Evolutionary conservation across 495 filamentous ascomycete genomes (phyloP).

Genomic region (Daldinia concentrica): DNA sequence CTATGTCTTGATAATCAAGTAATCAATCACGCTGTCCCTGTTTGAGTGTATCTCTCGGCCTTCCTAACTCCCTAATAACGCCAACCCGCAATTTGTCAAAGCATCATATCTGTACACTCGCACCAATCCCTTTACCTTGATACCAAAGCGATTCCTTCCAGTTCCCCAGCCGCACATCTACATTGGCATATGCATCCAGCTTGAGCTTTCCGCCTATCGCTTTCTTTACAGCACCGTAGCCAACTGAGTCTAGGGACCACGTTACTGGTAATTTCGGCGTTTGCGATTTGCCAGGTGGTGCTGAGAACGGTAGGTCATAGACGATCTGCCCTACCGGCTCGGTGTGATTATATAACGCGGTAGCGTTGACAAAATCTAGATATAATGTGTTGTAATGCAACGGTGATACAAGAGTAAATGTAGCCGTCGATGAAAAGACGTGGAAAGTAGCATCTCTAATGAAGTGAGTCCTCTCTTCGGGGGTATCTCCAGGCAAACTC

Average conservation of each 20-base stretch:
- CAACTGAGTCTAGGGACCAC: constrained; percentile 78
- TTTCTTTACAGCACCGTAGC: constrained; percentile 79
- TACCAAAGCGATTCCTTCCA: constrained; percentile 78
- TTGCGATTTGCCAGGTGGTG: constrained; percentile 74
- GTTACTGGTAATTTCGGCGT: constrained; percentile 83
- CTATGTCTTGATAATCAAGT: constrained; percentile 1
- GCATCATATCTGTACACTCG: constrained; percentile 69
- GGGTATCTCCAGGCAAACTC: constrained; percentile 60
- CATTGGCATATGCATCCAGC: constrained; percentile 78
- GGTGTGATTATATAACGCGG: constrained; percentile 82
- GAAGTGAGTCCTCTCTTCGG: constrained; percentile 65
- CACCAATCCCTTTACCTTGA: constrained; percentile 76
- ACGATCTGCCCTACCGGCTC: constrained; percentile 78
- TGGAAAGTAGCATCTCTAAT: constrained; percentile 89
- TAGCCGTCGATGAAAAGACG: constrained; percentile 83
- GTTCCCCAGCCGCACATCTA: constrained; percentile 73
- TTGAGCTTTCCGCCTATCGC: constrained; percentile 86
- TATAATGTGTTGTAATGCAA: constrained; percentile 73
- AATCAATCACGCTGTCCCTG: constrained; percentile 18
- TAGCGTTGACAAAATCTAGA: constrained; percentile 82
- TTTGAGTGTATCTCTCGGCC: neutral
- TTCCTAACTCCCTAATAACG: constrained; percentile 23
- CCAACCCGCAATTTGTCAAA: constrained; percentile 15
- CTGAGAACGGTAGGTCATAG: constrained; percentile 76
- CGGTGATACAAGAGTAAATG: constrained; percentile 85